phyloP scores from a whole-genome alignment of 2,329 filamentous ascomycete genomes.

The Monosporascus sp. region DNA sequence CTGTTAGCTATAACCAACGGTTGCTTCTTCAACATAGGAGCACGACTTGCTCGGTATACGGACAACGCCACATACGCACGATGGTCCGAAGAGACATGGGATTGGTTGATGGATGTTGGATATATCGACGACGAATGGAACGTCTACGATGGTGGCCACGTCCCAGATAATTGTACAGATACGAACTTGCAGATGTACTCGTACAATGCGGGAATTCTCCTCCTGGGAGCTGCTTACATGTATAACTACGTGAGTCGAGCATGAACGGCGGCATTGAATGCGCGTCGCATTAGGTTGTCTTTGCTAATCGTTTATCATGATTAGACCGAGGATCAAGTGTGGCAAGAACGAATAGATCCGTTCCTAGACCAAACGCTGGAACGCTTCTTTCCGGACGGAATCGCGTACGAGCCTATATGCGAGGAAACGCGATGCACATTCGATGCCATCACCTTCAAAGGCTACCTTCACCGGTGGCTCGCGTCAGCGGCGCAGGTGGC shows the following conservation, averaged over 20 bases:
- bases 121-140: constrained; percentile 40
- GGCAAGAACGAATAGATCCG: constrained; percentile 43
- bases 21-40: constrained; percentile 44
- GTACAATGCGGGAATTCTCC: constrained; percentile 44
- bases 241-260: constrained; percentile 34
- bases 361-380: constrained; percentile 40
- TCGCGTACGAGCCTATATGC: constrained; percentile 52
- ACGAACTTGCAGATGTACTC: constrained; percentile 46
- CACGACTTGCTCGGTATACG: constrained; percentile 61
- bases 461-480: constrained; percentile 50
- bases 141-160: constrained; percentile 45
- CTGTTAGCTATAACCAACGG: constrained; percentile 40
- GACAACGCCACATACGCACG: constrained; percentile 58
- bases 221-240: constrained; percentile 38
- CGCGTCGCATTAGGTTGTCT: neutral
- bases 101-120: constrained; percentile 42
- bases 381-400: constrained; percentile 43
- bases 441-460: constrained; percentile 55
- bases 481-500: constrained; percentile 33
- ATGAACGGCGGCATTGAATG: too few species aligned
- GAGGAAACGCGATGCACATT: constrained; percentile 46
- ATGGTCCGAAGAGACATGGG: constrained; percentile 54
- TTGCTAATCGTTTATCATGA: neutral
- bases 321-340: constrained; percentile 26
- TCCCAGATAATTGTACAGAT: constrained; percentile 36